Conservation (phyloP, 1,139 yeast species). For the Kodamaea suecica region DNA sequence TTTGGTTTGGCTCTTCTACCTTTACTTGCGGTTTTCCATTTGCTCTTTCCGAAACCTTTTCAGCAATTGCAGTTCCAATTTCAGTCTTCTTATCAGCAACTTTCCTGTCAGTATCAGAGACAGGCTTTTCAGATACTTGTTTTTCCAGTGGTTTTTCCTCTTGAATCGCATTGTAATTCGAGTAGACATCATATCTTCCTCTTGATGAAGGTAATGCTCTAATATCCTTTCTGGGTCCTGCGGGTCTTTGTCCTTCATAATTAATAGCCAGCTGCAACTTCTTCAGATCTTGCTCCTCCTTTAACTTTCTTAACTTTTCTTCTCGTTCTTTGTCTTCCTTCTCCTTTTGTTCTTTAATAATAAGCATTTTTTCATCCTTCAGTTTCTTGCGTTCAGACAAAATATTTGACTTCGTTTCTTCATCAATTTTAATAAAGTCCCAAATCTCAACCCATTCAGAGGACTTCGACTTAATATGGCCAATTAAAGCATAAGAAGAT, state of each 20-base stretch:
- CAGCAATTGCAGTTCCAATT: no score
- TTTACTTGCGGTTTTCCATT: no score
- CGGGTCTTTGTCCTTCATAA: slow-evolving; percentile 22
- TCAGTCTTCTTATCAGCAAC: slow-evolving; percentile 1
- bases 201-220: slow-evolving; percentile 18
- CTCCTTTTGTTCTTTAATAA: slow-evolving; percentile 15
- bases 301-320: slow-evolving; percentile 23
- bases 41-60: not conserved
- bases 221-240: slow-evolving; percentile 20
- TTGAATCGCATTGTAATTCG: slow-evolving; percentile 27
- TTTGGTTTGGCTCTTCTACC: slow-evolving; percentile 4
- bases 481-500: slow-evolving; percentile 74
- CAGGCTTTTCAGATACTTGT: not conserved
- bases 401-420: slow-evolving; percentile 25
- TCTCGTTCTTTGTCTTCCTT: slow-evolving; percentile 13
- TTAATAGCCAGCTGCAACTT: slow-evolving; percentile 16
- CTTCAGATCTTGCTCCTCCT: slow-evolving; percentile 18
- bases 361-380: slow-evolving; percentile 14
- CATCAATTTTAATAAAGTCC: slow-evolving; percentile 53
- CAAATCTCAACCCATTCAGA: slow-evolving; percentile 55
- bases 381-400: slow-evolving; percentile 22
- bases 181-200: slow-evolving; percentile 16
- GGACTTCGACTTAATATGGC: slow-evolving; percentile 62
- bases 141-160: slow-evolving; percentile 4
- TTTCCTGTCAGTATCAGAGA: not conserved